Base-by-base conservation (phyloP, 1,284 basidiomycete genomes). In the Melanopsichium pennsylvanicum region DNA sequence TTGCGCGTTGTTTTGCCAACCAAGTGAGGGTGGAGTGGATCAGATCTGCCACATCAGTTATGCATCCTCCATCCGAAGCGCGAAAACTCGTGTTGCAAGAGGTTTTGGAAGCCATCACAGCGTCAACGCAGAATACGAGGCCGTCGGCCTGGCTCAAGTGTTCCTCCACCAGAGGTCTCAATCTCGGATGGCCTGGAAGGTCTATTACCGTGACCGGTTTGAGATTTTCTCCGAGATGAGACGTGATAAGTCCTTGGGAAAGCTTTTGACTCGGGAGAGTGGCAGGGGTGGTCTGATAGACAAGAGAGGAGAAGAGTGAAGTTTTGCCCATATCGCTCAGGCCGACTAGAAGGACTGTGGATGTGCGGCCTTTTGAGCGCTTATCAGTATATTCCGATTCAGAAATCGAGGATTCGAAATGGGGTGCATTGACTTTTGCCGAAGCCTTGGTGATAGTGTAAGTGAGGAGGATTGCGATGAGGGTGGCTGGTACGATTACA, bases 121-220 rank as follows among this genome's bases (percentile, higher is more conserved):
- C 68, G 33, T 80, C 78, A n/a, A 79, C 38, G 54, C 78, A 80
- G 60, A 78, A 70, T 13, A 80, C 74, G 15, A 80, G 25, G 8
- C 59, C 72, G 18, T 80, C 78, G 4, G 70, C 76, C 21, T 63
- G 54, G 29, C 34, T 27, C 22, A 77, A 40, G 13, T 68, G 52
- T 21, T 74, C 72, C 22, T 64, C 62, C 4, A 67, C 63, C n/a
- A 67, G 42, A 6, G 64, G 58, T 9, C 76, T 58, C 12, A 80
- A 43, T 3, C 78, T 43, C 4, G 76, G 69, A 41, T 80, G 78
- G 9, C 78, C 78, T 0, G 78, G 78, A 27, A 77, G 40, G 27
- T 80, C 78, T 12, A 78, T 47, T 5, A 80, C 41, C 11, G 56
- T 61, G 3, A 74, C 46, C 13, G 63, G 47, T 23, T 60, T 63